Base-by-base conservation (phyloP, 1,139 yeast genomes). In the Saccharomyces pastorianus region DNA sequence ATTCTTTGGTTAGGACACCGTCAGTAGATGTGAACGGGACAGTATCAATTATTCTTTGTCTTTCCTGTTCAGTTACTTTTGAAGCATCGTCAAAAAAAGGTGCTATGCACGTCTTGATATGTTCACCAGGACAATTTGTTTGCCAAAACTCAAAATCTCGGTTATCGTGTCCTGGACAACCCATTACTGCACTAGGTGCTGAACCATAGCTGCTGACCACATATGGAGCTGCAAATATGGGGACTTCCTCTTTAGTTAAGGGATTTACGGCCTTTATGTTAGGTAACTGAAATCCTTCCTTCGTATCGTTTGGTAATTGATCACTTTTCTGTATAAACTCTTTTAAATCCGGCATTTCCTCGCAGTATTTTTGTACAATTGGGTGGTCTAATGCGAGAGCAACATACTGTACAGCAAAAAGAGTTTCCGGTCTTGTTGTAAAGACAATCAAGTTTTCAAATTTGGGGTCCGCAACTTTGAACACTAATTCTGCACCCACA, bases 151-250 rank as follows among this genome's bases (percentile, higher is more conserved):
- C 88, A 62, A 68, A 81, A 66, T 93, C 99, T 57, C 98, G 77
- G 48, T 75, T 74, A 67, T 93, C 98, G 69, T 91, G 98, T 0
- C 86, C 96, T 1, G 99, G 99, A 64, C 95, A 88, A 1, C 99
- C 99, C 98, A 93, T 91, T 0, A 93, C 98, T 0, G 96, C 96
- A 48, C 96, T 96, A 58, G 53, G 44, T n/a, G 23, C 42, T 13
- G 81, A 81, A 0, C 97, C 98, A 66, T 91, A 91, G 4, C 79
- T 74, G 4, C 87, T 83, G 42, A 91, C 69, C 0, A 93, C 98
- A 69, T 90, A 93, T 0, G 97, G 96, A 0, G 98, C 96, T 2
- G 79, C 91, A 73, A 81, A 93, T 0, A 93, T 82, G 0, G 97
- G 97, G 6, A 91, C 60, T 51, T 77, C 73, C 17, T 56, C 51